Conservation (phyloP, 2,329 filamentous ascomycete genomes). For the Aureobasidium uvarum region DNA sequence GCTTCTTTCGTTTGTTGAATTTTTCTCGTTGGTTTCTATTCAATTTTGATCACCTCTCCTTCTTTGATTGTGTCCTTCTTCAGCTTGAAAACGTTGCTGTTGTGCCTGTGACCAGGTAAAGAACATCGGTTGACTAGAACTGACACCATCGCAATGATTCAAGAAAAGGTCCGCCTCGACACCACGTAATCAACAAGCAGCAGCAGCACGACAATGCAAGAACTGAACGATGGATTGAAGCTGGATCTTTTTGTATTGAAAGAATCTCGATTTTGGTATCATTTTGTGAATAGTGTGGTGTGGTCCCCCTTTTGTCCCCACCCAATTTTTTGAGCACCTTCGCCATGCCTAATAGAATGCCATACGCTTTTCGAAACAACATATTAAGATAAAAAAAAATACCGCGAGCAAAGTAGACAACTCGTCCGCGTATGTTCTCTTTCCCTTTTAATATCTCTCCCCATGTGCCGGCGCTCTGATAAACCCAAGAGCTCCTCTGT, state of each 20-base stretch:
- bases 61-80: too few species aligned
- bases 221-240: too few species aligned
- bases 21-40: too few species aligned
- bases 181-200: too few species aligned
- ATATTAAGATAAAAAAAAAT: not conserved
- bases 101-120: too few species aligned
- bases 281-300: constrained; percentile 1
- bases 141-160: too few species aligned
- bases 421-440: not conserved
- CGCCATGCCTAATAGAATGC: constrained; percentile 12
- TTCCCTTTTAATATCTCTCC: not conserved
- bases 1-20: too few species aligned
- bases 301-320: not conserved
- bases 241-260: not conserved
- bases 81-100: too few species aligned
- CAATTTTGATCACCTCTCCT: too few species aligned
- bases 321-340: constrained; percentile 18
- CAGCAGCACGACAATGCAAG: too few species aligned
- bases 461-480: constrained; percentile 8
- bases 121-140: too few species aligned
- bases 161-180: too few species aligned
- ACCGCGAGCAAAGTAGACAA: not conserved
- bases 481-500: constrained; percentile 15
- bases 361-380: not conserved
- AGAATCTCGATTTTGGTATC: constrained; percentile 5